Conservation (phyloP, 768 basidiomycete genomes). For the Trametes sanguinea region DNA sequence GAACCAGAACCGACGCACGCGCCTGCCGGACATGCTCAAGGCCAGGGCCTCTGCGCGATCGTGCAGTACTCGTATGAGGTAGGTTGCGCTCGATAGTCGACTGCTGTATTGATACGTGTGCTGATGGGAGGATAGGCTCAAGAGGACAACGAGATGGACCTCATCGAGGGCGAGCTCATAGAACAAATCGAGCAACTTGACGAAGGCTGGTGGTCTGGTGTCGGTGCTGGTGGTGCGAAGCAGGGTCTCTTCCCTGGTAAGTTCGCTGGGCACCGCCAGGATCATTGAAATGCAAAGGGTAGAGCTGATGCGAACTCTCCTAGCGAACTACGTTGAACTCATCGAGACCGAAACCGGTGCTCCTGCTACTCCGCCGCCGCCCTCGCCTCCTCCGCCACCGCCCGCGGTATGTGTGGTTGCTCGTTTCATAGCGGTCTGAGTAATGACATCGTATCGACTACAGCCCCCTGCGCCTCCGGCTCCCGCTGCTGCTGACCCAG, state of each 20-base stretch:
- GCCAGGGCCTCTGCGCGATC: slow-evolving; percentile 63
- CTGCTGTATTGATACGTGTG: not conserved
- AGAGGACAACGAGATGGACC: slow-evolving; percentile 84
- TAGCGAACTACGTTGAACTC: slow-evolving; percentile 87
- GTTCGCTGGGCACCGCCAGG: slow-evolving; percentile 18
- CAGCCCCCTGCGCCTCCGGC: slow-evolving; percentile 41
- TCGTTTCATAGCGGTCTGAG: not conserved
- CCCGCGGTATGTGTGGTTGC: slow-evolving; percentile 39
- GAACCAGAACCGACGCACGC: slow-evolving; percentile 48
- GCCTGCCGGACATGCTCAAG: slow-evolving; percentile 39
- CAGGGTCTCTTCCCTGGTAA: slow-evolving; percentile 84
- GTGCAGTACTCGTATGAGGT: slow-evolving; percentile 84
- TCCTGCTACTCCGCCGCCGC: slow-evolving; percentile 51
- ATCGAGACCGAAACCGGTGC: slow-evolving; percentile 51
- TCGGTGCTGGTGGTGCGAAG: slow-evolving; percentile 63
- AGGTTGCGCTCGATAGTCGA: slow-evolving; percentile 18
- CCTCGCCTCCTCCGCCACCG: slow-evolving; percentile 59
- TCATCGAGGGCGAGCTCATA: slow-evolving; percentile 80
- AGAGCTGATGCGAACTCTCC: too few species aligned
- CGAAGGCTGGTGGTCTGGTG: slow-evolving; percentile 92
- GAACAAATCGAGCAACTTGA: slow-evolving; percentile 82
- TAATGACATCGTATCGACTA: not conserved
- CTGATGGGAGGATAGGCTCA: slow-evolving; percentile 48
- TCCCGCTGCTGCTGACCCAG: slow-evolving; percentile 47
- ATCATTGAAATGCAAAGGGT: too few species aligned